Conservation (phyloP, 805 yeast genomes). For the Kuraishia cidri region DNA sequence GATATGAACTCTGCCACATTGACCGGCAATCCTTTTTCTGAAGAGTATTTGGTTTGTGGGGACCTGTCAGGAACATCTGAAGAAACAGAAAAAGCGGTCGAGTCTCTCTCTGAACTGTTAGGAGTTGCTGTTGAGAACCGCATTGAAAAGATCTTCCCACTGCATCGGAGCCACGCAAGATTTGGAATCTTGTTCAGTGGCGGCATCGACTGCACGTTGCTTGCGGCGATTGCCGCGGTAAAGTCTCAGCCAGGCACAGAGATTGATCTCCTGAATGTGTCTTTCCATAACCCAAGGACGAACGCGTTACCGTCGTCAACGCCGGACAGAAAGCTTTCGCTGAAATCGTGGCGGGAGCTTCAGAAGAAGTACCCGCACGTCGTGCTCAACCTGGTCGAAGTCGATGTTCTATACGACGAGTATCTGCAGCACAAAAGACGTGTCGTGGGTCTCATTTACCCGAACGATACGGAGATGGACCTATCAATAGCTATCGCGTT, state of each 20-base stretch:
- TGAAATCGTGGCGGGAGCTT: slow-evolving; percentile 49
- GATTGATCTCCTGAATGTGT: slow-evolving; percentile 84
- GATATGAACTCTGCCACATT: slow-evolving; percentile 17
- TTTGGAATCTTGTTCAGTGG: slow-evolving; percentile 81
- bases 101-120: slow-evolving; percentile 18
- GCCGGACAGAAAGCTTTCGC: slow-evolving; percentile 78
- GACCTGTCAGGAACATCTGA: background rate
- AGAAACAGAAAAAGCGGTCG: background rate
- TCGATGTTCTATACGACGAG: slow-evolving; percentile 64
- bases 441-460: slow-evolving; percentile 67
- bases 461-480: slow-evolving; percentile 91
- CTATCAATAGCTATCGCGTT: slow-evolving; percentile 92
- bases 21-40: slow-evolving; percentile 7
- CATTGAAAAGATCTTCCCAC: slow-evolving; percentile 53
- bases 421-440: slow-evolving; percentile 40
- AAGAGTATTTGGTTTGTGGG: slow-evolving; percentile 7
- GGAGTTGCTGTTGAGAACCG: slow-evolving; percentile 34
- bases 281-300: slow-evolving; percentile 85
- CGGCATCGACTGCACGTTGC: slow-evolving; percentile 85
- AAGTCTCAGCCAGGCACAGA: slow-evolving; percentile 17
- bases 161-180: slow-evolving; percentile 25
- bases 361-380: slow-evolving; percentile 29
- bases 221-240: slow-evolving; percentile 47
- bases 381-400: slow-evolving; percentile 48
- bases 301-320: slow-evolving; percentile 50